phyloP scores from a whole-genome alignment of 2,329 filamentous ascomycete species.

The Teratosphaeria pseudoeucalypti region DNA sequence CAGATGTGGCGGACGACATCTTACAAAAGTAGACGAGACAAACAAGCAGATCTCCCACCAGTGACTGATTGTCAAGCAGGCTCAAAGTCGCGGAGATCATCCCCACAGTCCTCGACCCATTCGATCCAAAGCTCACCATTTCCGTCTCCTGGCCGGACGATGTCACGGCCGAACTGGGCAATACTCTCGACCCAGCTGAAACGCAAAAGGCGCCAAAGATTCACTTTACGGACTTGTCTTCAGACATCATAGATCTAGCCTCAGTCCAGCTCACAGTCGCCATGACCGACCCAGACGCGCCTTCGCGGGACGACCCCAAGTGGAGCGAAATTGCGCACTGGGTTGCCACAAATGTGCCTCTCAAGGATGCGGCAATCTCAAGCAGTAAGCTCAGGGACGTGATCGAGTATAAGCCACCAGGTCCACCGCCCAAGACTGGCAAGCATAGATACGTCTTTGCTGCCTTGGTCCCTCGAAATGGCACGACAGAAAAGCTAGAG shows the following conservation, averaged over 20 bases:
- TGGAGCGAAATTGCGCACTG: constrained; percentile 52
- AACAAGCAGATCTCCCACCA: neutral
- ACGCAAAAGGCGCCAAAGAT: constrained; percentile 34
- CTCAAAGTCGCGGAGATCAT: constrained; percentile 24
- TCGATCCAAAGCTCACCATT: constrained; percentile 44
- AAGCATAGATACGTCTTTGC: constrained; percentile 50
- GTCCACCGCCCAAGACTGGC: constrained; percentile 45
- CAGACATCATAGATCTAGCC: neutral
- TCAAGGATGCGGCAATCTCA: constrained; percentile 8
- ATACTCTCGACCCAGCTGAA: constrained; percentile 38
- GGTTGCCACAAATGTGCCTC: constrained; percentile 32
- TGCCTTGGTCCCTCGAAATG: constrained; percentile 36
- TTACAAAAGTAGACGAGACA: neutral
- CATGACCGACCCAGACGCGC: constrained; percentile 51
- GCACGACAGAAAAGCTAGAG: constrained; percentile 31
- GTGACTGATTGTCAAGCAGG: constrained; percentile 6
- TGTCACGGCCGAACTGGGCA: constrained; percentile 41
- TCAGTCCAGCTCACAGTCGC: constrained; percentile 36
- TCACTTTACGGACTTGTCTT: constrained; percentile 10
- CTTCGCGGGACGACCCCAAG: constrained; percentile 41
- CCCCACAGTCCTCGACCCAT: constrained; percentile 46
- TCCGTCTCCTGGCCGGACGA: constrained; percentile 35
- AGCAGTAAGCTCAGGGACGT: constrained; percentile 26
- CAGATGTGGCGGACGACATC: neutral
- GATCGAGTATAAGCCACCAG: constrained; percentile 43